These are phyloP conservation scores for Colletotrichum sojae DNA, from an alignment of 2,329 filamentous ascomycete genomes.

Conservation along the genomic window DNA sequence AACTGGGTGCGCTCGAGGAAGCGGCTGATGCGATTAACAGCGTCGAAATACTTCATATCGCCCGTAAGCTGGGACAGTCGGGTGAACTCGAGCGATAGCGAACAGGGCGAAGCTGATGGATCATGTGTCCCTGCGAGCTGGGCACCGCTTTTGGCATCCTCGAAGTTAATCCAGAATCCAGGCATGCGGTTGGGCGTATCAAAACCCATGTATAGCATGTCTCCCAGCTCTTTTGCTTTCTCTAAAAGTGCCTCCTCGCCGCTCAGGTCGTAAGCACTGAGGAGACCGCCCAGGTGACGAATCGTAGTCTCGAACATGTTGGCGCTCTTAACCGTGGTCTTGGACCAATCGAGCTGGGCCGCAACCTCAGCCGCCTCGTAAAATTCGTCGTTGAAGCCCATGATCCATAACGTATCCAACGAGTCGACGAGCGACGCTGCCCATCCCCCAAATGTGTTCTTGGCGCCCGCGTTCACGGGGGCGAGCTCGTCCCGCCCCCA, in stretches of 20 bases:
- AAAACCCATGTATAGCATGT: slow-evolving; percentile 76
- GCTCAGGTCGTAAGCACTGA: slow-evolving; percentile 79
- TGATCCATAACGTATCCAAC: slow-evolving; percentile 68
- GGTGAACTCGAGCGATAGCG: slow-evolving; percentile 80
- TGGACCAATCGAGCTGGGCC: slow-evolving; percentile 65
- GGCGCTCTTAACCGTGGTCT: slow-evolving; percentile 58
- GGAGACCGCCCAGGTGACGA: slow-evolving; percentile 77
- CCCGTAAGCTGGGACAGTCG: slow-evolving; percentile 80
- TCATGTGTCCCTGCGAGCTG: slow-evolving; percentile 45
- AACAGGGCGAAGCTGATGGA: slow-evolving; percentile 67
- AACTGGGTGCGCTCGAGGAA: slow-evolving; percentile 76
- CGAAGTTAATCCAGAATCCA: slow-evolving; percentile 38
- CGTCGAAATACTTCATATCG: slow-evolving; percentile 81
- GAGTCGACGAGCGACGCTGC: slow-evolving; percentile 62
- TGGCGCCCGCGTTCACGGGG: slow-evolving; percentile 55
- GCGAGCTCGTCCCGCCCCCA: slow-evolving; percentile 62
- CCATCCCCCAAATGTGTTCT: slow-evolving; percentile 63
- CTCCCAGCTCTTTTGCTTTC: slow-evolving; percentile 75
- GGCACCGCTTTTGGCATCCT: slow-evolving; percentile 22
- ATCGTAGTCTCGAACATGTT: slow-evolving; percentile 81
- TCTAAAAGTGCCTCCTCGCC: slow-evolving; percentile 66
- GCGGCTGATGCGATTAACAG: slow-evolving; percentile 77
- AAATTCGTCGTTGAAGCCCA: slow-evolving; percentile 67
- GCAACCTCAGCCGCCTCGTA: slow-evolving; percentile 61
- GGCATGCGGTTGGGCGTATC: slow-evolving; percentile 79